Percentiles rank a stretch among this genome's conserved stretches.
phyloP scores from a whole-genome alignment of 164 flowering plant genomes.

The Liriodendron chinense region DNA sequence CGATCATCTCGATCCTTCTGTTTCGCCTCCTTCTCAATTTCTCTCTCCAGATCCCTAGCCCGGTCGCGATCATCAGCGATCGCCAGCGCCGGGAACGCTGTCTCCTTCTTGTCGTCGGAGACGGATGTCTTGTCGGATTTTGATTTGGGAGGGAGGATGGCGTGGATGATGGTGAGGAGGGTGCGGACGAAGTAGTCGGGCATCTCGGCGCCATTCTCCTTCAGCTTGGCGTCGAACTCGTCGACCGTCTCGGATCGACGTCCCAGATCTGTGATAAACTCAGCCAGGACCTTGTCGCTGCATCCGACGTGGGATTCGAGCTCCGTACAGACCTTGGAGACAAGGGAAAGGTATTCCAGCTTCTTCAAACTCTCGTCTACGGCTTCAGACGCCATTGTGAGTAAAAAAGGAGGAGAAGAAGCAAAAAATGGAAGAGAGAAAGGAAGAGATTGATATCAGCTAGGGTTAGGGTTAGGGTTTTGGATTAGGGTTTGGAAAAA shows the following conservation, averaged over 20 bases:
- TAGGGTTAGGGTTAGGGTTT: too few species aligned
- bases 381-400: constrained; percentile 15
- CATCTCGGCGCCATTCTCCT: constrained; percentile 76
- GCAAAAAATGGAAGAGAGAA: too few species aligned
- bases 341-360: constrained; percentile 73
- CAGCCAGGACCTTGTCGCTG: constrained; percentile 79
- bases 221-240: constrained; percentile 66
- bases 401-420: not conserved
- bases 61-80: constrained; percentile 54
- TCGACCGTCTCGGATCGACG: constrained; percentile 50
- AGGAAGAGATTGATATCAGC: too few species aligned
- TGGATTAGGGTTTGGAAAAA: too few species aligned
- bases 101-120: constrained; percentile 20
- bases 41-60: constrained; percentile 62
- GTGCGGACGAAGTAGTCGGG: constrained; percentile 89
- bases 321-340: constrained; percentile 87
- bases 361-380: constrained; percentile 52
- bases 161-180: constrained; percentile 71
- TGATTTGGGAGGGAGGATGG: constrained; percentile 61
- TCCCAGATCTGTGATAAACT: constrained; percentile 77
- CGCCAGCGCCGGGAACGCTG: constrained; percentile 40
- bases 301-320: constrained; percentile 74
- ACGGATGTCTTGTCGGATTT: constrained; percentile 25
- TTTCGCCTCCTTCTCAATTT: constrained; percentile 53
- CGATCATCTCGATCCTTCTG: constrained; percentile 20